Evolutionary conservation across 768 basidiomycete species (phyloP), one percentile per base, ranked within the genome.

Genomic region (Calocera viscosa): DNA sequence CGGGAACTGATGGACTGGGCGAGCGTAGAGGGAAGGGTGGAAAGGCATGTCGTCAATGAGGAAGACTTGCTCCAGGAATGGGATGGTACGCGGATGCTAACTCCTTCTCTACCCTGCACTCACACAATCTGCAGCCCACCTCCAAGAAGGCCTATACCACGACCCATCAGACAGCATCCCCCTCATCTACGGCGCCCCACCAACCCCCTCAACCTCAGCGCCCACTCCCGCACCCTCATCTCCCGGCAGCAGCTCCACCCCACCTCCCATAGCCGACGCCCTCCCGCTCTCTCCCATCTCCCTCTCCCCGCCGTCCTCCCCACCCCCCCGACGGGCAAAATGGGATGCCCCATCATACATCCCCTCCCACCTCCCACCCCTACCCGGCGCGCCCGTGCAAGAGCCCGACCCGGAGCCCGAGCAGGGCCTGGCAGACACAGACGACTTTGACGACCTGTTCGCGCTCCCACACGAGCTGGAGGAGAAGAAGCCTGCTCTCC

Each of bases 21-120:
- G 90, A 88, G 71, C 82, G 80, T 65, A 73, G 76, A n/a, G 78
- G 82, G 0, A 90, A 91, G 74, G 89, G 82, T 22, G 79, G 78
- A 71, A 90, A 91, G 71, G 30, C 24, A 32, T 11, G 53, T 60
- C 14, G 24, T 28, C 30, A 60, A 60, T 22, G 53, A 60, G 19
- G 53, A 60, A 26, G 53, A 60, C 16, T 60, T 60, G 30, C 30
- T 60, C 5, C 14, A 60, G 7, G 53, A 60, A 19, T 60, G 53
- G 53, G 53, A 60, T 60, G 53, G 53, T 60, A 60, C 11, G 53
- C 26, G 7, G 16, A 2, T 60, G 11, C 5, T 19, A 28, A 16
- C 26, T 26, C 22, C 30, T 5, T 32, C 53, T 22, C 30, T 60
- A n/a, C n/a, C n/a, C 10, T 60, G 30, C 30, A 5, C 53, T 60